Percentiles rank a stretch among this genome's conserved stretches.
Evolutionary conservation across 352 stramenopile species (phyloP).

Genomic region (Phytophthora chlamydospora): DNA sequence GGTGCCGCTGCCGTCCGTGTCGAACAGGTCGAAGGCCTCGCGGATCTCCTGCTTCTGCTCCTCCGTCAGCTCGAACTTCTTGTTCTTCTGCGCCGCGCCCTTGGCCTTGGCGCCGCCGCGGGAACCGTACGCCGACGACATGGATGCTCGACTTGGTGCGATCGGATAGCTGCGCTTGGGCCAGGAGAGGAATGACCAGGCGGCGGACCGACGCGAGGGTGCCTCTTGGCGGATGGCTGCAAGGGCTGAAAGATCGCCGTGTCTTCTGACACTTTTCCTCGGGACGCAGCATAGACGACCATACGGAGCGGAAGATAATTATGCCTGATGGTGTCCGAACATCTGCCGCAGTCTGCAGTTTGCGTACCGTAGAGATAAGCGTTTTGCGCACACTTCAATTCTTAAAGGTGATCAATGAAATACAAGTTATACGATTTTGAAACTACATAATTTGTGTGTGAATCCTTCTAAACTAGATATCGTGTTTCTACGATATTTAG

Average conservation of each 20-base stretch:
- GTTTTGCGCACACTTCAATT: too few species aligned
- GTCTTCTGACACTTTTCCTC: conserved; percentile 3
- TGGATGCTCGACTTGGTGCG: conserved; percentile 17
- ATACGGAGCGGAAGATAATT: conserved; percentile 15
- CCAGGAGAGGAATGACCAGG: background rate
- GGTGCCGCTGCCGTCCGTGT: conserved; percentile 94
- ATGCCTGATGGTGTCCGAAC: conserved; percentile 1
- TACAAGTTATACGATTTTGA: too few species aligned
- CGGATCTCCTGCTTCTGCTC: conserved; percentile 96
- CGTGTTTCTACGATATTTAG: too few species aligned
- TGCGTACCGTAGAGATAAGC: too few species aligned
- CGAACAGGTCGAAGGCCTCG: conserved; percentile 97
- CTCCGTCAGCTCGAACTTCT: conserved; percentile 90
- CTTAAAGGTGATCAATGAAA: too few species aligned
- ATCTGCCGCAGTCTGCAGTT: conserved; percentile 3
- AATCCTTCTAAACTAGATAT: too few species aligned
- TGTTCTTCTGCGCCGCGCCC: conserved; percentile 74
- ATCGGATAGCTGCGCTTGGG: background rate
- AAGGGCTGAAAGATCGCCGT: conserved; percentile 24
- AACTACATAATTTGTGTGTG: too few species aligned
- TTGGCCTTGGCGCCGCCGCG: conserved; percentile 72
- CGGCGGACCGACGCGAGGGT: conserved; percentile 2
- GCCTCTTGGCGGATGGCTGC: conserved; percentile 12
- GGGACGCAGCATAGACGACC: conserved; percentile 1
- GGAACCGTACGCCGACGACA: conserved; percentile 75